These are phyloP conservation scores for Irpex lacteus DNA, from an alignment of 1,284 basidiomycete genomes.

Conservation along the genomic window DNA sequence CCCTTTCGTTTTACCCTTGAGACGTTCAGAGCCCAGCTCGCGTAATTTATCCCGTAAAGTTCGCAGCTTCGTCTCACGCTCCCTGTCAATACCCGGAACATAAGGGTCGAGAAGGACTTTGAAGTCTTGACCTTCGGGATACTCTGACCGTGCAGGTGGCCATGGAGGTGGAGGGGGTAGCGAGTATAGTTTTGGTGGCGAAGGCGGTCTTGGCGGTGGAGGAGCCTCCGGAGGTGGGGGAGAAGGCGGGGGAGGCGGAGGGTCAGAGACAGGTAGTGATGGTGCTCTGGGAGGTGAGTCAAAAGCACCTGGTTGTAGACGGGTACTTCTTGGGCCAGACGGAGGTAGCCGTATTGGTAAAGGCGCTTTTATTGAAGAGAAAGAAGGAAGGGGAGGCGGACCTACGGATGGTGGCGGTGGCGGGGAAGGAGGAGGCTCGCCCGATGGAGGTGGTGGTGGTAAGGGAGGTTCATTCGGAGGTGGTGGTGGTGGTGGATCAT, in stretches of 20 bases:
- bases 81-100: conserved; percentile 38
- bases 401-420: conserved; percentile 17
- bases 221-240: conserved; percentile 25
- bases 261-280: conserved; percentile 19
- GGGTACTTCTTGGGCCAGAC: conserved; percentile 11
- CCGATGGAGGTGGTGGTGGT: conserved; percentile 13
- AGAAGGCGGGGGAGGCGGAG: conserved; percentile 14
- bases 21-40: conserved; percentile 38
- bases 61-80: conserved; percentile 42
- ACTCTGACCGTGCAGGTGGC: conserved; percentile 45
- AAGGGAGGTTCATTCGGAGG: background rate
- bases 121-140: conserved; percentile 46
- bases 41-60: conserved; percentile 53
- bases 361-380: conserved; percentile 5
- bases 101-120: conserved; percentile 63
- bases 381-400: conserved; percentile 14
- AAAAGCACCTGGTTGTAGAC: conserved; percentile 9
- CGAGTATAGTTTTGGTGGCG: conserved; percentile 29
- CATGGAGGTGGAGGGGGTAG: conserved; percentile 40
- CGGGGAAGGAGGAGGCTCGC: conserved; percentile 13
- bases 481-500: conserved; percentile 23
- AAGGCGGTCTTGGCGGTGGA: conserved; percentile 24
- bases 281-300: conserved; percentile 12
- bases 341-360: conserved; percentile 3
- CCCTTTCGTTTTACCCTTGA: conserved; percentile 61